phyloP scores from a whole-genome alignment of 208 protist genomes.

The Trypanosoma grayi region DNA sequence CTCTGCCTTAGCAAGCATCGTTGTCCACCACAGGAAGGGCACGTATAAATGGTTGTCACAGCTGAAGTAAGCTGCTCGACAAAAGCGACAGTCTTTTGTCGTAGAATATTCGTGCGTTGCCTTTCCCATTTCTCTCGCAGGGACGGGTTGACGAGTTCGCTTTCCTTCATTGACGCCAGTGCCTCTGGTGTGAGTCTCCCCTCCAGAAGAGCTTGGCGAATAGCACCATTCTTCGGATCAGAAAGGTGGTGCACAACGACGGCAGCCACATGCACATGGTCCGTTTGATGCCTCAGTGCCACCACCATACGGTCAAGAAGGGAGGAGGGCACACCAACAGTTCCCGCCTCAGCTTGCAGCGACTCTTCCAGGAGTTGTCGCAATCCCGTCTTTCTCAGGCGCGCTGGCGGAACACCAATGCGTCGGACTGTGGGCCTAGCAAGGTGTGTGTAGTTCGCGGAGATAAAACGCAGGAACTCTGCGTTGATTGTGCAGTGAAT shows the following conservation, averaged over 20 bases:
- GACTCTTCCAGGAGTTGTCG: slow-evolving; percentile 12
- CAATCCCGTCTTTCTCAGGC: slow-evolving; percentile 13
- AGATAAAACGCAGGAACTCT: slow-evolving; percentile 6
- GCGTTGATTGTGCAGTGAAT: background rate
- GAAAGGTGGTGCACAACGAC: slow-evolving; percentile 40
- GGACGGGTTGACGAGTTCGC: slow-evolving; percentile 42
- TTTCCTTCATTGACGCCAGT: slow-evolving; percentile 42
- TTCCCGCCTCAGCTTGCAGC: background rate
- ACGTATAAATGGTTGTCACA: slow-evolving; percentile 51
- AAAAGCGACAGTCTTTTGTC: slow-evolving; percentile 53
- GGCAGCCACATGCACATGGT: slow-evolving; percentile 31
- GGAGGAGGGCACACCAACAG: background rate
- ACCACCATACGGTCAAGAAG: slow-evolving; percentile 26
- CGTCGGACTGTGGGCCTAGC: background rate
- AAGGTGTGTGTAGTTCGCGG: background rate
- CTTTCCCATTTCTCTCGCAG: slow-evolving; percentile 26
- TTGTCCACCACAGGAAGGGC: slow-evolving; percentile 40
- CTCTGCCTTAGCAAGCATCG: slow-evolving; percentile 60
- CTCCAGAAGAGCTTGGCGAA: slow-evolving; percentile 34
- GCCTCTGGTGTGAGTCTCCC: slow-evolving; percentile 17
- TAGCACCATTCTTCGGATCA: slow-evolving; percentile 48
- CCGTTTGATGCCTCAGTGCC: slow-evolving; percentile 19
- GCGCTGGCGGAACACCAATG: slow-evolving; percentile 12
- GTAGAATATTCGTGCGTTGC: slow-evolving; percentile 28
- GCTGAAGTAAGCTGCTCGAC: slow-evolving; percentile 32